Base-by-base conservation (phyloP, 2,329 filamentous ascomycete species). In the Metarhizium album region DNA sequence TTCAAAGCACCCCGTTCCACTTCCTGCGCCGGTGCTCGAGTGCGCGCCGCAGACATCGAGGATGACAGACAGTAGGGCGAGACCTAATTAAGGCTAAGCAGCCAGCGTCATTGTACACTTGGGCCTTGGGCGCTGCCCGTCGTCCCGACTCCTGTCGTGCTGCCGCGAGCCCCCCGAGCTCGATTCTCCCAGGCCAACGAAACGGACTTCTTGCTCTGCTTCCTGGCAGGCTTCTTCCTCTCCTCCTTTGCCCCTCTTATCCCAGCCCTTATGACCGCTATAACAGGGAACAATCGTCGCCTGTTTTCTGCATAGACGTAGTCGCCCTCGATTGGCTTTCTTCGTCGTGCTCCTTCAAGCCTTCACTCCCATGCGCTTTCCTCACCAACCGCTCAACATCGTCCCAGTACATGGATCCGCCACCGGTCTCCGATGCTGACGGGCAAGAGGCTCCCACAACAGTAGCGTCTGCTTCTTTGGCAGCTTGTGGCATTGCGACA, bases 381-480 rank as follows among this genome's bases (percentile, higher is more conserved):
- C 42, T 40, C 33, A 24, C 37, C 46, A 42, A 45, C 29, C 49
- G 20, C 48, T 49, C 46, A 33, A 46, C 33, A 45, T 42, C 40
- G 33, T 52, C 52, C 33, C 46, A 46, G 46, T 52, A 48, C 51
- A 56, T 56, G 55, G 55, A 53, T 47, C 43, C 31, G 51, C 38
- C 37, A 42, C 47, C 53, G 22, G 52, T 38, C 48, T 48, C 20
- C 52, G 48, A 49, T 38, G 48, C 49, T 51, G 52, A 53, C 35
- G 37, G 50, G 22, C 46, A 49, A 31, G 46, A 47, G 45, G 48
- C 50, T 50, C 50, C 45, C 27, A 43, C 42, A 31, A 43, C 42
- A 31, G 29, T 48, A 27, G 50, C 24, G 11, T 37, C 48, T 46
- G 40, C 40, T 13, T 49, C 27, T 20, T 20, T 42, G 24, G 16